Percentiles rank a stretch among this genome's conserved stretches.
phyloP scores from a whole-genome alignment of 208 protist species.

The Trypanosoma boissoni region DNA sequence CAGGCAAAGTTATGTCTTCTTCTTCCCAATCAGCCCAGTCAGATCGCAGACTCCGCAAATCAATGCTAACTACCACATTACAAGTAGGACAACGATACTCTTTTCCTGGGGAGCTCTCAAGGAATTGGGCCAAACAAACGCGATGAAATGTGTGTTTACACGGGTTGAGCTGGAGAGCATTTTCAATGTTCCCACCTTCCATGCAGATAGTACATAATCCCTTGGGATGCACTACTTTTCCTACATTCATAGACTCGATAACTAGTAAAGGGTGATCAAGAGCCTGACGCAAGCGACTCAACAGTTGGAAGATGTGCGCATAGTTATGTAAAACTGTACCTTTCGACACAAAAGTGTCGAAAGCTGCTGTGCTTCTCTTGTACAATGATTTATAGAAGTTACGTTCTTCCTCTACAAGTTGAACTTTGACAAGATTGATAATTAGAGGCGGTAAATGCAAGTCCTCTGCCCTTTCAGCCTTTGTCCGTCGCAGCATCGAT shows the following conservation, averaged over 20 bases:
- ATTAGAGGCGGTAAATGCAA: slow-evolving; percentile 73
- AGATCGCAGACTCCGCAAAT: slow-evolving; percentile 66
- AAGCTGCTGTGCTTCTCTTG: slow-evolving; percentile 87
- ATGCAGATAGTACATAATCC: slow-evolving; percentile 84
- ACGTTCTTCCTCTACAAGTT: slow-evolving; percentile 74
- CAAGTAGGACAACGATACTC: slow-evolving; percentile 83
- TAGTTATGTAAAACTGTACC: slow-evolving; percentile 93
- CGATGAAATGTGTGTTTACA: slow-evolving; percentile 86
- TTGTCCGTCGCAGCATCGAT: slow-evolving; percentile 91
- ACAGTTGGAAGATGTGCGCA: slow-evolving; percentile 93
- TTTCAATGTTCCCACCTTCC: slow-evolving; percentile 58
- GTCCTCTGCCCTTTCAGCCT: slow-evolving; percentile 80
- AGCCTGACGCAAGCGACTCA: slow-evolving; percentile 90
- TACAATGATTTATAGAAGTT: slow-evolving; percentile 93
- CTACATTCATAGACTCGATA: slow-evolving; percentile 68
- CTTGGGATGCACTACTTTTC: slow-evolving; percentile 50
- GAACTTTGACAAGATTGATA: slow-evolving; percentile 50
- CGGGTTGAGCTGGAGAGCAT: slow-evolving; percentile 53
- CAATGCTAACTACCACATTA: slow-evolving; percentile 84
- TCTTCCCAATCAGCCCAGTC: too few relatives aligned
- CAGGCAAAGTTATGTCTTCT: slow-evolving; percentile 58
- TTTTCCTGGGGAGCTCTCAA: slow-evolving; percentile 77
- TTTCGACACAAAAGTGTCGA: slow-evolving; percentile 90
- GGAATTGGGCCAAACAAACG: slow-evolving; percentile 79
- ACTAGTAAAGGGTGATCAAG: slow-evolving; percentile 90